Percentiles rank a stretch among this genome's conserved stretches.
Evolutionary conservation across 176 grass and related monocot species (phyloP).

Genomic region (Cenchrus fungigraminus): DNA sequence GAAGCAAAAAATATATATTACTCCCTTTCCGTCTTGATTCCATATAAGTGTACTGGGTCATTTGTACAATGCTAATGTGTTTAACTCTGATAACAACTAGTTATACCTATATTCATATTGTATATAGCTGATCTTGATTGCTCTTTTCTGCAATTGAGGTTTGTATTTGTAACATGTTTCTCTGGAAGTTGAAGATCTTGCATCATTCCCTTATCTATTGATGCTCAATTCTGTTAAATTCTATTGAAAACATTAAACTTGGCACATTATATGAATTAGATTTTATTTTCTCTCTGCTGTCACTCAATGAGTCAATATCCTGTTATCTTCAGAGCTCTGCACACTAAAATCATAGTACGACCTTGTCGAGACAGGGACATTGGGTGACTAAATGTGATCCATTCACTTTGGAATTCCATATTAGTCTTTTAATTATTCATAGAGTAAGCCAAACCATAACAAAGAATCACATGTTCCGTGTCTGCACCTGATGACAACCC

Average conservation of each 20-base stretch:
- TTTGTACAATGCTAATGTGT: constrained; percentile 1
- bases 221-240: background rate
- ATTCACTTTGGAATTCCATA: constrained; percentile 5
- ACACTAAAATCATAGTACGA: constrained; percentile 8
- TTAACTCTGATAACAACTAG: background rate
- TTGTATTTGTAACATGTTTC: background rate
- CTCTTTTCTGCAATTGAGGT: background rate
- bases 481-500: background rate
- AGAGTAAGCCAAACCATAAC: background rate
- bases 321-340: background rate
- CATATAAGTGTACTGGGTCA: background rate
- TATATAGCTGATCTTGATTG: background rate
- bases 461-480: constrained; percentile 4
- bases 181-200: constrained; percentile 5
- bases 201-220: background rate
- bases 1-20: background rate
- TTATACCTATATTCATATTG: background rate
- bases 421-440: background rate
- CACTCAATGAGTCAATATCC: background rate
- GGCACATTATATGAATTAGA: background rate
- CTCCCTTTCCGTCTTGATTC: background rate
- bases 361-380: background rate
- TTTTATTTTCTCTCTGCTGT: background rate
- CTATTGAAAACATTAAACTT: background rate
- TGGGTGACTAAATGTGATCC: background rate